Evolutionary conservation across 2,329 filamentous ascomycete genomes (phyloP), one percentile per base, ranked within the genome.

Genomic region (Penicillium sp.): DNA sequence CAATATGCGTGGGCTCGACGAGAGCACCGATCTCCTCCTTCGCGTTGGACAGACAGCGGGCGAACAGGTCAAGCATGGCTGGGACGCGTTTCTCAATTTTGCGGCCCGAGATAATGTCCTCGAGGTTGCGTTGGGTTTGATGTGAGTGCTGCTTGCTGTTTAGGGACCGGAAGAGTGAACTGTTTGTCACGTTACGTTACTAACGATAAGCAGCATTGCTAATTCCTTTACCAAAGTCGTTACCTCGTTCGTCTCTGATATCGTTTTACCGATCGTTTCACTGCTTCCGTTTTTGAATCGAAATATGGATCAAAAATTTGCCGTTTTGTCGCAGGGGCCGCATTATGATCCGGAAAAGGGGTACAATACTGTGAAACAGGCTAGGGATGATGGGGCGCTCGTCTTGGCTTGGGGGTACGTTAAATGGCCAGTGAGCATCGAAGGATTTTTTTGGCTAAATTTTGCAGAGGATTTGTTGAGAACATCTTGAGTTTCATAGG

Each of bases 301-400:
- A 60, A 90, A 90, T 67, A 81, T 91, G 66, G 85, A 89, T 66
- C 84, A 89, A 73, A 89, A 89, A 70, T 91, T 91, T 69, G 83
- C 87, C 0, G 82, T 89, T 6, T 72, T 90, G 26, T 80, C 77
- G 35, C 67, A 75, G 0, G 88, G 88, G 0, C 81, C 83, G 2
- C 77, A 82, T 55, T 85, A 80, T 60, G 43, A 51, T 4, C 74
- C 75, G 1, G 73, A 78, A 4, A 69, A 73, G 18, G 85, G 85
- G 2, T 91, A 91, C 73, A 90, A 88, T 64, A 91, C 89, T 1
- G 75, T 89, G 6, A 75, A 83, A 42, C 85, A 88, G 67, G 89
- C 88, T 2, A 80, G 86, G 57, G 81, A 84, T 4, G 88, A 91
- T 61, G 88, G 88, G 1, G 88, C 88, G 1, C 82, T 90, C 1